phyloP scores from a whole-genome alignment of 2,329 filamentous ascomycete genomes.

The Hypomyces perniciosus region DNA sequence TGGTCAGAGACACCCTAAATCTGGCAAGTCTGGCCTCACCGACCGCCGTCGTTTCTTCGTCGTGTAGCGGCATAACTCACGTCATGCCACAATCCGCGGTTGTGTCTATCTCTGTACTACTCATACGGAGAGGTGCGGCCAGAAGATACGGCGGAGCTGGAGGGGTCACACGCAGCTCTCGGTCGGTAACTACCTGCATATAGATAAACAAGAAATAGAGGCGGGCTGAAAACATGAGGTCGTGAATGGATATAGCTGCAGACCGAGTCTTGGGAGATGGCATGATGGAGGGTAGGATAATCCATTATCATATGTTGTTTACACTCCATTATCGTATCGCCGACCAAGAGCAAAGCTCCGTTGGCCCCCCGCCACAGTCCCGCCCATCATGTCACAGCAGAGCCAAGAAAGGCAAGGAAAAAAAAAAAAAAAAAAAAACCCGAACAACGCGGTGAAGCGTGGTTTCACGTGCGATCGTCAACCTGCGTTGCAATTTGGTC shows the following conservation, averaged over 20 bases:
- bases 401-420: conserved; percentile 6
- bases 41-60: conserved; percentile 2
- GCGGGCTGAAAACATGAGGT: no score
- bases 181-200: neutral
- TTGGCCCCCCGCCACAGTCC: neutral
- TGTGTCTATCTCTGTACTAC: conserved; percentile 1
- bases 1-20: neutral
- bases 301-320: no score
- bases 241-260: no score
- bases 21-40: conserved; percentile 1
- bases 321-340: neutral
- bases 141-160: no score
- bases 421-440: neutral
- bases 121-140: no score
- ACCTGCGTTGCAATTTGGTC: no score
- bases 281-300: no score
- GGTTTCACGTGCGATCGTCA: no score
- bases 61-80: neutral
- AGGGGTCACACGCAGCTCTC: neutral
- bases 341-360: neutral
- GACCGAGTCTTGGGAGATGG: no score
- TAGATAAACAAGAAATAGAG: no score
- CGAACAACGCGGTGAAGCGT: no score
- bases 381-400: conserved; percentile 10
- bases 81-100: conserved; percentile 4